Conservation (phyloP, 371 early-diverging fungal genomes). For the Mucor ambiguus region DNA sequence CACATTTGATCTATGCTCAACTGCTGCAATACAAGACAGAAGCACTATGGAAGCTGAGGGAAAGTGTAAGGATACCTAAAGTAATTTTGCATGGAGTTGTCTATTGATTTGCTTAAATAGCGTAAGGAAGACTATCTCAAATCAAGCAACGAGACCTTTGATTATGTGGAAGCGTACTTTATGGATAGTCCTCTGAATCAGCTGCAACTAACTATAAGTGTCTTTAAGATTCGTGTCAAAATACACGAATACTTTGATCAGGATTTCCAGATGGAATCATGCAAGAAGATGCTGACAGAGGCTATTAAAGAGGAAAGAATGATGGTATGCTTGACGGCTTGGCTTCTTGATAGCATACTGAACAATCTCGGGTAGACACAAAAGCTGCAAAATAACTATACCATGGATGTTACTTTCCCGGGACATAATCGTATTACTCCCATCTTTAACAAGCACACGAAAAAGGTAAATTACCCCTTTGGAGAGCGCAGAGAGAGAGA, state of each 20-base stretch:
- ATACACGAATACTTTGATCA: constrained; percentile 7
- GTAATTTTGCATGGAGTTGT: not conserved
- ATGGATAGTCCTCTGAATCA: constrained; percentile 1
- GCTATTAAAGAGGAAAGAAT: constrained; percentile 5
- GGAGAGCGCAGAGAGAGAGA: not conserved
- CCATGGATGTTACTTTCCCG: not conserved
- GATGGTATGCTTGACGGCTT: not conserved
- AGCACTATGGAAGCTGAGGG: constrained; percentile 13
- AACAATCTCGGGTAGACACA: not conserved
- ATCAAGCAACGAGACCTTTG: constrained; percentile 10
- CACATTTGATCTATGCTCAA: constrained; percentile 1
- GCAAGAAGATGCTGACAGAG: not conserved
- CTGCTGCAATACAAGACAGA: constrained; percentile 4
- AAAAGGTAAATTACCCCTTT: not conserved
- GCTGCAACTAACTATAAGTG: not conserved
- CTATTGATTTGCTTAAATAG: not conserved
- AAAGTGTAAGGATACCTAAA: constrained; percentile 1
- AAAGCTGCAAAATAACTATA: not conserved
- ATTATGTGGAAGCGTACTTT: constrained; percentile 9
- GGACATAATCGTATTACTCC: constrained; percentile 4
- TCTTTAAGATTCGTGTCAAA: constrained; percentile 2
- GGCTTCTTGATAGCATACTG: not conserved
- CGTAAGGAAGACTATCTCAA: constrained; percentile 8
- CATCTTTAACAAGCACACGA: not conserved
- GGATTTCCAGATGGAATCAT: not conserved